Percentiles rank a stretch among this genome's conserved stretches.
Conservation (phyloP, 257 asterid species). For the Osmanthus fragrans region DNA sequence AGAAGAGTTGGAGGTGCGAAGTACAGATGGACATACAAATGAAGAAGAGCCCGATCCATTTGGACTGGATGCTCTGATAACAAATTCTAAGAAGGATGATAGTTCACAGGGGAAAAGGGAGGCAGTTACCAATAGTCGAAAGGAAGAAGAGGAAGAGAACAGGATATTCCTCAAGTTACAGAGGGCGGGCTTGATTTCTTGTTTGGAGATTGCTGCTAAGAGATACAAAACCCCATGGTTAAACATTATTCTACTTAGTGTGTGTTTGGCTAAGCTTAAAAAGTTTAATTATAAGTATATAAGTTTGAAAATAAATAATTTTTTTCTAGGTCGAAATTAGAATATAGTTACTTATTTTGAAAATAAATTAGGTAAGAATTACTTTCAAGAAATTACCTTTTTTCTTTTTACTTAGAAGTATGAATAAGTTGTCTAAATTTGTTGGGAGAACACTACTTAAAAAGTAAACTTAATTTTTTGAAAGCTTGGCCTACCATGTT, state of each 20-base stretch:
- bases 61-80: constrained; percentile 77
- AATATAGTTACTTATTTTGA: too few relatives aligned
- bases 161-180: constrained; percentile 58
- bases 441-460: background rate
- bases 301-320: too few relatives aligned
- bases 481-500: too few relatives aligned
- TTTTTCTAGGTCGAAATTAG: too few relatives aligned
- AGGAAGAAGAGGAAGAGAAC: constrained; percentile 53
- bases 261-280: background rate
- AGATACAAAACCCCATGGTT: constrained; percentile 93
- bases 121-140: constrained; percentile 22
- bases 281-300: too few relatives aligned
- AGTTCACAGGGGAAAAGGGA: constrained; percentile 50
- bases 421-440: too few relatives aligned
- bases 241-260: background rate
- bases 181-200: constrained; percentile 73
- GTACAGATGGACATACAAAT: constrained; percentile 34
- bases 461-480: background rate
- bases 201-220: constrained; percentile 89
- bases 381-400: too few relatives aligned
- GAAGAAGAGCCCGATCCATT: constrained; percentile 83
- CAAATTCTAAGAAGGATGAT: constrained; percentile 53
- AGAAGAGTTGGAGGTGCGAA: constrained; percentile 35
- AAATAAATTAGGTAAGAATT: too few relatives aligned
- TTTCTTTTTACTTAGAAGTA: too few relatives aligned